Conservation (phyloP, 2,329 filamentous ascomycete genomes). For the Colletotrichum sp. region DNA sequence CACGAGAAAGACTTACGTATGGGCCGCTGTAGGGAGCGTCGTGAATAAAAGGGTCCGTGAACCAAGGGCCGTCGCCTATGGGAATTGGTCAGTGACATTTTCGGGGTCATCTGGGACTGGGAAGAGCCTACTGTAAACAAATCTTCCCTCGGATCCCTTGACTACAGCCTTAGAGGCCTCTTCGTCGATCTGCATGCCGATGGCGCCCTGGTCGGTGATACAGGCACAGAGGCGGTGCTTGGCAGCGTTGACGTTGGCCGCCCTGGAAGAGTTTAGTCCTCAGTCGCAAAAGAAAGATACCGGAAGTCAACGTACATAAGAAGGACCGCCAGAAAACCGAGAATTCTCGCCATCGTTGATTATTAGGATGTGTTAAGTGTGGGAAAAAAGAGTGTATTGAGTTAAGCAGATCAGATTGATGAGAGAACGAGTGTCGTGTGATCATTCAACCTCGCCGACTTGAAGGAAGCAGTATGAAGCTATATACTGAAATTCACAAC, state of each 20-base stretch:
- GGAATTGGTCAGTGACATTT: background rate
- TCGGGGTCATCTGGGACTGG: accelerated
- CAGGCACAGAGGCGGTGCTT: background rate
- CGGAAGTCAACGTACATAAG: background rate
- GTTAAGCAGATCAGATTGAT: background rate
- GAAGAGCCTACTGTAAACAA: background rate
- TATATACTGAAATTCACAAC: background rate
- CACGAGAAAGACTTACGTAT: accelerated
- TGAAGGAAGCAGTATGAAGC: background rate
- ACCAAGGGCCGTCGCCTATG: background rate
- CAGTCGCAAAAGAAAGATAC: background rate
- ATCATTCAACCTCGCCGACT: accelerated
- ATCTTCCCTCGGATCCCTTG: background rate
- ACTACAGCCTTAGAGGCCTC: background rate
- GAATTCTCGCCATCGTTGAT: background rate
- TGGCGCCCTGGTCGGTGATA: background rate
- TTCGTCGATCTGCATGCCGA: background rate
- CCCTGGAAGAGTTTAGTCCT: background rate
- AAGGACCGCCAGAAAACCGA: background rate
- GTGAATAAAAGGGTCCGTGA: background rate
- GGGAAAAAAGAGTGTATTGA: background rate
- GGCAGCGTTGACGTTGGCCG: background rate
- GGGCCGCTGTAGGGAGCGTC: background rate
- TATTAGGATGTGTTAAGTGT: background rate
- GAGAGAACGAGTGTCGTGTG: background rate